Evolutionary conservation across 805 yeast genomes (phyloP).

Genomic region (Ogataea zsoltii): DNA sequence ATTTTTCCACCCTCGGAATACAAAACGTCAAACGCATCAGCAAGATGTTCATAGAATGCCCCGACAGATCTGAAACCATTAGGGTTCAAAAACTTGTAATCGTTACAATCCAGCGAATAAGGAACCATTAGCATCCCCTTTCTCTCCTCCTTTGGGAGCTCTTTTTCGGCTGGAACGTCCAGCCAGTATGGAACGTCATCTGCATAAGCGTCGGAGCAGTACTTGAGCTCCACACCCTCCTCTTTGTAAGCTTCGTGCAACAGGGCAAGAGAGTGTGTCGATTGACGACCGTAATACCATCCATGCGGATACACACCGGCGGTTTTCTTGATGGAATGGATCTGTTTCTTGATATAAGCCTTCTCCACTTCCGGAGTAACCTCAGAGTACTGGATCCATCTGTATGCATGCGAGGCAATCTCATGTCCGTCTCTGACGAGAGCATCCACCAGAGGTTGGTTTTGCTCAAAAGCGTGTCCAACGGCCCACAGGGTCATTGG

Average conservation of each 20-base stretch:
- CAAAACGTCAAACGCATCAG: slow-evolving; percentile 37
- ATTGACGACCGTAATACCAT: slow-evolving; percentile 39
- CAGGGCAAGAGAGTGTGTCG: slow-evolving; percentile 34
- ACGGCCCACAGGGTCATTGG: slow-evolving; percentile 40
- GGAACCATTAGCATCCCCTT: slow-evolving; percentile 31
- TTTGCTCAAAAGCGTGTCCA: slow-evolving; percentile 35
- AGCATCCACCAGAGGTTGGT: slow-evolving; percentile 33
- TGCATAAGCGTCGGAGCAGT: slow-evolving; percentile 37
- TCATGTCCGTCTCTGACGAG: slow-evolving; percentile 40
- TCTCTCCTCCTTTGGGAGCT: slow-evolving; percentile 20
- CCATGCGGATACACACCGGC: slow-evolving; percentile 35
- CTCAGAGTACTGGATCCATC: slow-evolving; percentile 37
- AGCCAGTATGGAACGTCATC: slow-evolving; percentile 37
- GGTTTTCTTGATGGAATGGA: slow-evolving; percentile 14
- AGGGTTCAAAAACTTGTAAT: slow-evolving; percentile 26
- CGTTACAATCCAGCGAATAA: slow-evolving; percentile 29
- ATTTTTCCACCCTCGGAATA: slow-evolving; percentile 40
- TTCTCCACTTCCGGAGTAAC: slow-evolving; percentile 36
- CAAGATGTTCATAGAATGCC: slow-evolving; percentile 30
- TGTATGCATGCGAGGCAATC: slow-evolving; percentile 40
- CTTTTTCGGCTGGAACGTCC: slow-evolving; percentile 31
- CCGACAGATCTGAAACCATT: slow-evolving; percentile 28
- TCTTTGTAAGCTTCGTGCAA: slow-evolving; percentile 36
- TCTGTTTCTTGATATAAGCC: slow-evolving; percentile 32
- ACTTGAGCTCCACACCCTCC: slow-evolving; percentile 32